phyloP scores from a whole-genome alignment of 208 protist species.

The Acanthamoeba rhysodes region DNA sequence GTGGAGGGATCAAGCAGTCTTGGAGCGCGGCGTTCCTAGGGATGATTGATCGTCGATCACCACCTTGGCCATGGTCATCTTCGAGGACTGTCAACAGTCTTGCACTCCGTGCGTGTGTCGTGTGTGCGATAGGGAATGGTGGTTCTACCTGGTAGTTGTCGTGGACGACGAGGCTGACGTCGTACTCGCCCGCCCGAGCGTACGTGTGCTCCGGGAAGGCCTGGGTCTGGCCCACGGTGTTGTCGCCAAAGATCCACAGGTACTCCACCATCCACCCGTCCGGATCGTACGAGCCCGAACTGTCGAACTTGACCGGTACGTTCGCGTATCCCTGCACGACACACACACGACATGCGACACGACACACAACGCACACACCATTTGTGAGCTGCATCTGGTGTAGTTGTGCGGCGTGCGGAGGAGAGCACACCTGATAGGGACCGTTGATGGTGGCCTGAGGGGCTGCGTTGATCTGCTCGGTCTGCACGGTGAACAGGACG shows the following conservation, averaged over 20 bases:
- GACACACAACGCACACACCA: too few species aligned
- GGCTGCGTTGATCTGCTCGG: not conserved
- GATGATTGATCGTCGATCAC: too few species aligned
- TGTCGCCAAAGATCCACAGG: conserved; percentile 1
- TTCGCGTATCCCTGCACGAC: not conserved
- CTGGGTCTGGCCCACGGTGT: not conserved
- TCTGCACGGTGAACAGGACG: not conserved
- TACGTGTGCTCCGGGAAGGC: not conserved
- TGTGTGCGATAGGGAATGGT: too few species aligned
- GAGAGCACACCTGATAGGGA: not conserved
- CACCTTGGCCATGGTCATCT: too few species aligned
- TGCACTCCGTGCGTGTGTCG: too few species aligned
- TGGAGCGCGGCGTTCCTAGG: too few species aligned
- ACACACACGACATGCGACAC: too few species aligned
- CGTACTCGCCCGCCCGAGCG: not conserved
- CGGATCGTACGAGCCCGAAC: not conserved
- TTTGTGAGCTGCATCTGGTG: too few species aligned
- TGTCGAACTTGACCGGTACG: not conserved
- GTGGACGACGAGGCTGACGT: not conserved
- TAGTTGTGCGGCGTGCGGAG: too few species aligned
- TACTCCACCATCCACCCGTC: not conserved
- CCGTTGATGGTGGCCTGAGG: not conserved
- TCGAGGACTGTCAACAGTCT: too few species aligned
- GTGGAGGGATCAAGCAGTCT: too few species aligned
- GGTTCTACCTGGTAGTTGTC: not conserved